A percentile compares a stretch with the other conserved stretches of the same genome.
These are phyloP conservation scores for Saprolegnia parasitica DNA, from an alignment of 352 stramenopile species.

Conservation along the genomic window DNA sequence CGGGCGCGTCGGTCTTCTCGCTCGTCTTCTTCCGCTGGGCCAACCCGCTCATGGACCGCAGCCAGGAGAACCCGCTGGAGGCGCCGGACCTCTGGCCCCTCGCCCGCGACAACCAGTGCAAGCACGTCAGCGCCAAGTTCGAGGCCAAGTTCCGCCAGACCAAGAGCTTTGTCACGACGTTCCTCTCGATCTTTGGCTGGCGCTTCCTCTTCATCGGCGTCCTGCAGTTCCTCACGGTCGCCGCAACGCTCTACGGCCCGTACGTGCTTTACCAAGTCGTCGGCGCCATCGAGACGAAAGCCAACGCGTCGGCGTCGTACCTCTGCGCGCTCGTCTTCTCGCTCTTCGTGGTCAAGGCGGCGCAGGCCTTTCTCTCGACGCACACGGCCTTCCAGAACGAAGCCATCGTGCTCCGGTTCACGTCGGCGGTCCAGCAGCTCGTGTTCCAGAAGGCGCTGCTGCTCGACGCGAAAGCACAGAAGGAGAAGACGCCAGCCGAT, in stretches of 20 bases:
- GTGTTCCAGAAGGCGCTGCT: slow-evolving; percentile 24
- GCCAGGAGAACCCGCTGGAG: neutral
- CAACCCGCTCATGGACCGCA: slow-evolving; percentile 17
- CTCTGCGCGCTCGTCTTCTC: neutral
- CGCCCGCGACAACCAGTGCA: neutral
- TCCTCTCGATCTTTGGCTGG: slow-evolving; percentile 29
- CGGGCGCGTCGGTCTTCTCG: slow-evolving; percentile 13
- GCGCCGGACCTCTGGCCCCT: slow-evolving; percentile 18
- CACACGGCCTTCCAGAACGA: slow-evolving; percentile 28
- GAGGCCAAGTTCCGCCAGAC: slow-evolving; percentile 27
- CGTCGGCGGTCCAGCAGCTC: slow-evolving; percentile 25
- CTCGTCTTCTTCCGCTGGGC: slow-evolving; percentile 24
- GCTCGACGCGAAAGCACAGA: slow-evolving; percentile 23
- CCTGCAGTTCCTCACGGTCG: slow-evolving; percentile 22
- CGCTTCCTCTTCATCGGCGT: slow-evolving; percentile 27
- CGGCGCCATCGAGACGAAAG: neutral
- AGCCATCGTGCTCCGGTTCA: slow-evolving; percentile 25
- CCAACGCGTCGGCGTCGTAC: neutral
- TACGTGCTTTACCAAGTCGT: slow-evolving; percentile 17
- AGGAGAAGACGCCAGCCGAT: slow-evolving; percentile 6
- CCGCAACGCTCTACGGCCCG: slow-evolving; percentile 19
- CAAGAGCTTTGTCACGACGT: slow-evolving; percentile 25
- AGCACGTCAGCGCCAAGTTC: slow-evolving; percentile 22
- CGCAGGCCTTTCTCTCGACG: slow-evolving; percentile 17
- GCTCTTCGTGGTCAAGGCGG: slow-evolving; percentile 24